Percentiles rank a stretch among this genome's conserved stretches.
phyloP scores from a whole-genome alignment of 345 rosid genomes.

The Viola odorata region DNA sequence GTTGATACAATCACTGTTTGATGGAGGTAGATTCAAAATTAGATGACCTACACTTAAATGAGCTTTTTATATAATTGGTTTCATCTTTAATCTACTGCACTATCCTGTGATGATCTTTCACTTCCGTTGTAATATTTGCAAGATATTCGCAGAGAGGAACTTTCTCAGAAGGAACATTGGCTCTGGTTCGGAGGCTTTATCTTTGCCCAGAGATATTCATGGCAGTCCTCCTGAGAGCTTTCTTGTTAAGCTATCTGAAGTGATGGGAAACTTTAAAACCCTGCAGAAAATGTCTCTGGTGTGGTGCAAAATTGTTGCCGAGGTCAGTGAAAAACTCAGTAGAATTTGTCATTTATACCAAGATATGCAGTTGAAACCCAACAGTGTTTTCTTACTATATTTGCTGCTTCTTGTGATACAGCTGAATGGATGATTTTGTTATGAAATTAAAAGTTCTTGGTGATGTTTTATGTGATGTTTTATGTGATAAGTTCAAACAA shows the following conservation, averaged over 20 bases:
- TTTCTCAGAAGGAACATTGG: constrained; percentile 66
- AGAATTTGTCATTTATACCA: background rate
- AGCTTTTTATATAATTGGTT: constrained; percentile 1
- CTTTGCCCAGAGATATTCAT: constrained; percentile 70
- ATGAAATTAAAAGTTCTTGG: background rate
- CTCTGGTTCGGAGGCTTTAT: constrained; percentile 42
- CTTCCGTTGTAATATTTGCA: constrained; percentile 59
- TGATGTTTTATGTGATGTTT: background rate
- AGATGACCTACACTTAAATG: constrained; percentile 4
- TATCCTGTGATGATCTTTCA: constrained; percentile 51
- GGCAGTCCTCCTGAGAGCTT: constrained; percentile 79
- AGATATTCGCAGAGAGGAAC: constrained; percentile 70
- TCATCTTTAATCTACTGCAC: constrained; percentile 7
- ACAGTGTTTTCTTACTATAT: background rate
- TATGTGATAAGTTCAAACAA: background rate
- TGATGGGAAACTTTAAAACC: constrained; percentile 81
- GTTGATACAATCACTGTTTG: constrained; percentile 50
- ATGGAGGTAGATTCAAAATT: constrained; percentile 51
- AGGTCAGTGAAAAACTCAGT: constrained; percentile 46
- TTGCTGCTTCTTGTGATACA: constrained; percentile 4
- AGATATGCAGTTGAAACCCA: too few species aligned
- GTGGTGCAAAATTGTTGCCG: constrained; percentile 76
- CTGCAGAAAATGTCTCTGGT: constrained; percentile 69
- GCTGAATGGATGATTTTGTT: background rate
- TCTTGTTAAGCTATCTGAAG: constrained; percentile 82